phyloP scores from a whole-genome alignment of 768 basidiomycete species.

The Lactifluus subvellereus region DNA sequence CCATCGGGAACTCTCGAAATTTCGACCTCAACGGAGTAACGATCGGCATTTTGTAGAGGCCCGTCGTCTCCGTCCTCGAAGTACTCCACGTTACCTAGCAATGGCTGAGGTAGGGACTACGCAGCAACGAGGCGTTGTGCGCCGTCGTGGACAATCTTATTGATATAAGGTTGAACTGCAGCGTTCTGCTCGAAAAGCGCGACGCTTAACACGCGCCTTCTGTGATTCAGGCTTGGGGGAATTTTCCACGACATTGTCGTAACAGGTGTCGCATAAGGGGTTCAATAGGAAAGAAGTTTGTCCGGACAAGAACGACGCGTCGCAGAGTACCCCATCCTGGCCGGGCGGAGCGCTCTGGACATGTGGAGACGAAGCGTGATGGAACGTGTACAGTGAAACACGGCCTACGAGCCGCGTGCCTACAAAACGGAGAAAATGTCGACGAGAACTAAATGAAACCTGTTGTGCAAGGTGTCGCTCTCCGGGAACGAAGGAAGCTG shows the following conservation, averaged over 20 bases:
- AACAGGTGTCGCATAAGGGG: slow-evolving; percentile 40
- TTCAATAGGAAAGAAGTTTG: slow-evolving; percentile 64
- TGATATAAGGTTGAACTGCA: slow-evolving; percentile 33
- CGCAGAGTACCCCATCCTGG: slow-evolving; percentile 29
- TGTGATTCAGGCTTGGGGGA: slow-evolving; percentile 42
- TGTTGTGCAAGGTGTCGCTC: not conserved
- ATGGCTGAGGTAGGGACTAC: slow-evolving; percentile 34
- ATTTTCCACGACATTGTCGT: slow-evolving; percentile 53
- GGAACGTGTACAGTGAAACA: slow-evolving; percentile 5
- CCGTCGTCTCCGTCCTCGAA: slow-evolving; percentile 37
- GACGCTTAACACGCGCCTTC: slow-evolving; percentile 34
- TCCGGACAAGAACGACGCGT: slow-evolving; percentile 41
- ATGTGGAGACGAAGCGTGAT: not conserved
- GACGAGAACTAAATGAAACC: not conserved
- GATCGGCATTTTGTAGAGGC: slow-evolving; percentile 35
- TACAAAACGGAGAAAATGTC: not conserved
- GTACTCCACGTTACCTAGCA: slow-evolving; percentile 32
- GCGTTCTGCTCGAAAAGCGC: slow-evolving; percentile 46
- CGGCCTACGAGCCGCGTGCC: slow-evolving; percentile 2
- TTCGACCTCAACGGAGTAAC: slow-evolving; percentile 37
- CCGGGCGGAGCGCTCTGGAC: slow-evolving; percentile 15
- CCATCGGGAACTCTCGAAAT: slow-evolving; percentile 30
- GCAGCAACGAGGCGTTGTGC: slow-evolving; percentile 40
- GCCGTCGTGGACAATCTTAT: slow-evolving; percentile 46
- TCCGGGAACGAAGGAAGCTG: not conserved